These are phyloP conservation scores for Rhododendron ferrugineum DNA, from an alignment of 148 eudicot species.

Conservation along the genomic window DNA sequence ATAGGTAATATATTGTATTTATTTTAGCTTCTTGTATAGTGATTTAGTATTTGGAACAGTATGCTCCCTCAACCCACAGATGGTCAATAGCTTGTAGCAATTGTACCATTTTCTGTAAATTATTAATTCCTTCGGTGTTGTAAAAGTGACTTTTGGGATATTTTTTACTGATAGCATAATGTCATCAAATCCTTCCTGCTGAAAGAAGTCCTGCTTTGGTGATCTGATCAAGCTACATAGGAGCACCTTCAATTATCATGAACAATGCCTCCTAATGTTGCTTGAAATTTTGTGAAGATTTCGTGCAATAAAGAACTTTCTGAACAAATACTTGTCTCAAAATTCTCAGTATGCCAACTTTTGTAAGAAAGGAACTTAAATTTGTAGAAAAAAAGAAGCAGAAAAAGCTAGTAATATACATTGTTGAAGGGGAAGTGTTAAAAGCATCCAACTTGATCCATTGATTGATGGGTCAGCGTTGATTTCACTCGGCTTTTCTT, in stretches of 20 bases:
- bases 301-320: background rate
- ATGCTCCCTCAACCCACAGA: background rate
- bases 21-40: background rate
- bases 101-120: background rate
- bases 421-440: background rate
- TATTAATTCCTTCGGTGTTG: background rate
- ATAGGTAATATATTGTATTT: conserved; percentile 1
- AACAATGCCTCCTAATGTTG: background rate
- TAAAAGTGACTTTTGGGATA: background rate
- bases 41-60: background rate
- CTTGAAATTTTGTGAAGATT: background rate
- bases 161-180: background rate
- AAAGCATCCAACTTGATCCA: background rate
- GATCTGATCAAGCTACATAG: background rate
- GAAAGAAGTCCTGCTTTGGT: background rate
- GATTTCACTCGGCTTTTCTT: too few relatives aligned
- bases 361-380: background rate
- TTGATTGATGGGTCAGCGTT: background rate
- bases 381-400: background rate
- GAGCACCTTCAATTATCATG: background rate
- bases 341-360: background rate
- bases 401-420: background rate
- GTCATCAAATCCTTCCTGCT: background rate
- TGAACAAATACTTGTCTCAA: background rate
- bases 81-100: conserved; percentile 7